phyloP scores from a whole-genome alignment of 2,329 filamentous ascomycete genomes.

The Venturia effusa region DNA sequence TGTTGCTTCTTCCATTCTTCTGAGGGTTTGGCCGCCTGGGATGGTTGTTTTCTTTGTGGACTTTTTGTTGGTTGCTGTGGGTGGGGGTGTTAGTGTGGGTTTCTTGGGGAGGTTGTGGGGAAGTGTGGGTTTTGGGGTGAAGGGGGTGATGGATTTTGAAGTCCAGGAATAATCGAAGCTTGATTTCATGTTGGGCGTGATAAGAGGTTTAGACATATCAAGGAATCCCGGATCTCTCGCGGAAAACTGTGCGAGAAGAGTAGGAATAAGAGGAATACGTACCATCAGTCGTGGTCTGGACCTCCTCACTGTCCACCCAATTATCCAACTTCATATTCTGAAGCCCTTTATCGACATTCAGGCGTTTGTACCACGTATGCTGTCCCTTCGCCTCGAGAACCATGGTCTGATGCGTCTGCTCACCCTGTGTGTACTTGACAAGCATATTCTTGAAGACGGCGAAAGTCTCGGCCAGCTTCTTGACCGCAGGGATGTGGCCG shows the following conservation, averaged over 20 bases:
- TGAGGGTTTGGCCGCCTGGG: conserved; percentile 32
- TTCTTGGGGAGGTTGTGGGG: no score
- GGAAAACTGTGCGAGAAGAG: not conserved
- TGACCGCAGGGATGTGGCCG: conserved; percentile 28
- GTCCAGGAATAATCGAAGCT: no score
- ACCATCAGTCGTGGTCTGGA: conserved; percentile 24
- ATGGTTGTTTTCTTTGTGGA: conserved; percentile 15
- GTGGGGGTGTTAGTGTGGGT: no score
- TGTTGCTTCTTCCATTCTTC: conserved; percentile 34
- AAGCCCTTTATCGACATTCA: conserved; percentile 36
- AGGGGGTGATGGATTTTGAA: no score
- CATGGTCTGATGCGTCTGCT: conserved; percentile 37
- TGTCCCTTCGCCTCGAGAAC: conserved; percentile 35
- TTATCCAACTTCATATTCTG: conserved; percentile 36
- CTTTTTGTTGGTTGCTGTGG: conserved; percentile 19
- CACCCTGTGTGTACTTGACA: conserved; percentile 42
- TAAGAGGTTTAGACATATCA: no score
- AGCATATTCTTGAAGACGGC: conserved; percentile 39
- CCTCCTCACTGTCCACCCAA: conserved; percentile 27
- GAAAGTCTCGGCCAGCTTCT: conserved; percentile 37
- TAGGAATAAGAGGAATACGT: not conserved
- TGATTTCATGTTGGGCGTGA: no score
- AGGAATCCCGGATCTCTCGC: no score
- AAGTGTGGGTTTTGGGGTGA: no score
- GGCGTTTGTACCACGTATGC: conserved; percentile 39